Evolutionary conservation across 176 grass and related monocot genomes (phyloP).

Genomic region (Bolboschoenus planiculmis): DNA sequence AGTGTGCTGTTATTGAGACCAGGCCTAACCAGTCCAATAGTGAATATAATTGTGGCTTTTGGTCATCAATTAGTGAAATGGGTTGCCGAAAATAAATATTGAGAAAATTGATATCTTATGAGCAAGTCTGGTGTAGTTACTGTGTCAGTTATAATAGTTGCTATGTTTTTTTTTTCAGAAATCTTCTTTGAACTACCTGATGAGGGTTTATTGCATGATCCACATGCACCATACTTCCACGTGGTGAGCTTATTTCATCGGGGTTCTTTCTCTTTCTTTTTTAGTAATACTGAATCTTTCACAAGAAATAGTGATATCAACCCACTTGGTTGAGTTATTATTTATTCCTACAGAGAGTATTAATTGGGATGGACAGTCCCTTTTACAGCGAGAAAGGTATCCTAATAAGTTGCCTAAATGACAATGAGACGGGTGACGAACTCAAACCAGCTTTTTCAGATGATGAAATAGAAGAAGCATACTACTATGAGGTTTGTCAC

Average conservation of each 20-base stretch:
- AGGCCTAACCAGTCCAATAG: background rate
- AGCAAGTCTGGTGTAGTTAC: background rate
- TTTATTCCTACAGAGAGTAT: conserved; percentile 69
- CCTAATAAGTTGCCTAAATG: conserved; percentile 35
- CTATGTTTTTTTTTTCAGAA: conserved; percentile 34
- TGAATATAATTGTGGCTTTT: background rate
- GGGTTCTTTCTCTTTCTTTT: background rate
- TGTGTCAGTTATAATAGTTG: background rate
- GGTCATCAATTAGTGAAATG: background rate
- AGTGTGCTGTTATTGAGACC: background rate
- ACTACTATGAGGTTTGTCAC: conserved; percentile 52
- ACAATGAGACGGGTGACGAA: conserved; percentile 42
- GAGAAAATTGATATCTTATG: background rate
- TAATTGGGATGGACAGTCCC: conserved; percentile 56
- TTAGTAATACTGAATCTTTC: conserved; percentile 18
- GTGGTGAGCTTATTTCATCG: conserved; percentile 48
- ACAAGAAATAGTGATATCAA: background rate
- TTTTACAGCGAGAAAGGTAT: conserved; percentile 47
- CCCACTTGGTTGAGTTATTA: conserved; percentile 19
- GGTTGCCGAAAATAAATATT: background rate
- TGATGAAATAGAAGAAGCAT: conserved; percentile 39
- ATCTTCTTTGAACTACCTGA: conserved; percentile 91
- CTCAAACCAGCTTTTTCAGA: background rate
- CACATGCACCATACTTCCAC: conserved; percentile 43
- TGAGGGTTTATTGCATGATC: conserved; percentile 69